phyloP scores from a whole-genome alignment of 805 yeast genomes.

The Schwanniomyces sp. region DNA sequence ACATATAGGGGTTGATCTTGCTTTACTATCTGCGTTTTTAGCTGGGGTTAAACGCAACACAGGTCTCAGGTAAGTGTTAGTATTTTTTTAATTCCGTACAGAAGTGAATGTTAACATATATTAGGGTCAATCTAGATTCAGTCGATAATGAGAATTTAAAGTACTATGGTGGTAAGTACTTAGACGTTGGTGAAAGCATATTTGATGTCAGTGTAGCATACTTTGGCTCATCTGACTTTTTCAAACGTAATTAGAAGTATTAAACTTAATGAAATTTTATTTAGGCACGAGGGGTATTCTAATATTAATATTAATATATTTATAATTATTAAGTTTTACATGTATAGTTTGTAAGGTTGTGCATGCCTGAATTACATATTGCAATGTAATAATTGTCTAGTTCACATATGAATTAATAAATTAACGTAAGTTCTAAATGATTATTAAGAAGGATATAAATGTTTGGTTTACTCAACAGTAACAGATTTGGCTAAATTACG shows the following conservation, averaged over 20 bases:
- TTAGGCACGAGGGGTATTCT: not conserved
- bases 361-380: too few relatives aligned
- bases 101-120: not conserved
- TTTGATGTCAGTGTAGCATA: conserved; percentile 71
- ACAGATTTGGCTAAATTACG: conserved; percentile 98
- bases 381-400: too few relatives aligned
- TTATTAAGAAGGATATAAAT: not conserved
- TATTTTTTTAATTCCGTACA: not conserved
- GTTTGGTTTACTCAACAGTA: conserved; percentile 72
- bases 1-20: conserved; percentile 60
- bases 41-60: conserved; percentile 75
- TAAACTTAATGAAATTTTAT: not conserved
- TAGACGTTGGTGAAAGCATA: conserved; percentile 82
- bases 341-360: too few relatives aligned
- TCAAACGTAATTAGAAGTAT: conserved; percentile 51
- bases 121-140: conserved; percentile 46
- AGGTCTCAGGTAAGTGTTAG: conserved; percentile 45
- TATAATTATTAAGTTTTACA: not conserved
- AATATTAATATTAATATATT: not conserved
- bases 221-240: conserved; percentile 72
- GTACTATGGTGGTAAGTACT: conserved; percentile 60
- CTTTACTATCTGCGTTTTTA: conserved; percentile 61
- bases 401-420: not conserved
- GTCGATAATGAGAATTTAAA: conserved; percentile 46
- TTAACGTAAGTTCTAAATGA: not conserved